Conservation (phyloP, 805 yeast species). For the Gaillardinia entomophila region DNA sequence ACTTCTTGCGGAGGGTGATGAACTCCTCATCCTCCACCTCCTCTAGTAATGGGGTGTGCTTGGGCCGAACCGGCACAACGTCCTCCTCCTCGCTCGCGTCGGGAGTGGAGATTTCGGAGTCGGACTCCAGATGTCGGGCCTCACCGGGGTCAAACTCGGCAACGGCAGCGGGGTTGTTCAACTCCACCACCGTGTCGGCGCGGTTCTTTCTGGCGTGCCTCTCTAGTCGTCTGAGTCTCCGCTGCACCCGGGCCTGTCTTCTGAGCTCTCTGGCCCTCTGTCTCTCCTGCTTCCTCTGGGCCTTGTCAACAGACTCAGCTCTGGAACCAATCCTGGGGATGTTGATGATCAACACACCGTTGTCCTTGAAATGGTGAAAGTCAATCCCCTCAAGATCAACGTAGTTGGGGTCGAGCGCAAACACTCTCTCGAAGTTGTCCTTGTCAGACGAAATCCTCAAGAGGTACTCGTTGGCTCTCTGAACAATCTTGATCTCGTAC, state of each 20-base stretch:
- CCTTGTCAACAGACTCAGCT: not conserved
- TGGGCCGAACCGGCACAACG: not conserved
- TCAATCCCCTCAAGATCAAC: constrained; percentile 9
- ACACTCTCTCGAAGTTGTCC: constrained; percentile 12
- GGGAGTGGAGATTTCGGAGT: not conserved
- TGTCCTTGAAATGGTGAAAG: constrained; percentile 10
- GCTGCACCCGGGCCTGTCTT: constrained; percentile 2
- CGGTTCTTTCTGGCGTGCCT: not conserved
- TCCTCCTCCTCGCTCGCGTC: constrained; percentile 1
- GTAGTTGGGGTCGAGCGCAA: constrained; percentile 9
- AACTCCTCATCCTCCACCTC: constrained; percentile 29
- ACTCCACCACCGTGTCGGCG: no score
- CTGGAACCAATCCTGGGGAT: constrained; percentile 10
- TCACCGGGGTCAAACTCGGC: no score
- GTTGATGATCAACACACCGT: constrained; percentile 12
- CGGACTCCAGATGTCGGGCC: no score
- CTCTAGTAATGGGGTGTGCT: constrained; percentile 12
- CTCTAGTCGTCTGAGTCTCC: constrained; percentile 1
- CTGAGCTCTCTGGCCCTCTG: not conserved
- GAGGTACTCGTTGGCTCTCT: constrained; percentile 7
- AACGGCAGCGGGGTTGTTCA: no score
- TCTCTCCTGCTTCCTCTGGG: constrained; percentile 1
- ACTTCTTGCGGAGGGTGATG: constrained; percentile 14
- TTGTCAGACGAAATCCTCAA: constrained; percentile 11
- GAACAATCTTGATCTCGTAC: constrained; percentile 13